Conservation (phyloP, 192 early-diverging fungal genomes). For the Mycoemilia scoparia region DNA sequence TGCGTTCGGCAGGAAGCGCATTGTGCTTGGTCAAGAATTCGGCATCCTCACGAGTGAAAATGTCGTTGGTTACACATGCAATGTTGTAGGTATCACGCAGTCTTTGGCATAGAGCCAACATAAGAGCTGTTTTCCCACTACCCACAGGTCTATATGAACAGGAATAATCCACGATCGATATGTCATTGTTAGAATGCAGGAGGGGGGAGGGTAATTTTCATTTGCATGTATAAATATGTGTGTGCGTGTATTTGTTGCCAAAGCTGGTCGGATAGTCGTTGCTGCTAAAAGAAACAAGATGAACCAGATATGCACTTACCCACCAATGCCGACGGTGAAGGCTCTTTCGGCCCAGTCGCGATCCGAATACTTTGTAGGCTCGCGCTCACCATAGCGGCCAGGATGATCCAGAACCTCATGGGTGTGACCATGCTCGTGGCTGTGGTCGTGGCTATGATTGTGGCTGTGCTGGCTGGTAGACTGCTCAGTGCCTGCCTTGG, state of each 20-base stretch:
- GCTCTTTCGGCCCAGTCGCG: constrained; percentile 83
- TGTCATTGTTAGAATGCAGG: neutral
- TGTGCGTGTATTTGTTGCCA: too few species aligned
- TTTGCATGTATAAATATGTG: too few species aligned
- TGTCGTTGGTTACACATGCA: constrained; percentile 92
- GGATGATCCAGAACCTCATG: constrained; percentile 83
- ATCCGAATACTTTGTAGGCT: constrained; percentile 44
- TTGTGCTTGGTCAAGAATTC: constrained; percentile 84
- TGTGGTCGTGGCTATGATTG: constrained; percentile 25
- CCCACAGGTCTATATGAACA: constrained; percentile 86
- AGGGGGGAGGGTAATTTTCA: constrained; percentile 2
- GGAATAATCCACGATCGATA: neutral
- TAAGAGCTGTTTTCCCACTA: constrained; percentile 83
- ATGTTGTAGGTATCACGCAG: constrained; percentile 68
- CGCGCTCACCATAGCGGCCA: constrained; percentile 59
- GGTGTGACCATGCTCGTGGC: constrained; percentile 67
- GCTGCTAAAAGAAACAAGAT: constrained; percentile 1
- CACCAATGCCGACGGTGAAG: constrained; percentile 90
- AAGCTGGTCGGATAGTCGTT: neutral
- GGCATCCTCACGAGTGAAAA: constrained; percentile 91
- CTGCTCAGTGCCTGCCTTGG: too few species aligned
- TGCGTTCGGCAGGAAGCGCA: constrained; percentile 73
- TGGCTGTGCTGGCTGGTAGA: constrained; percentile 22
- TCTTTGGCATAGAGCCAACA: constrained; percentile 73
- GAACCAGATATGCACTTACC: constrained; percentile 25